phyloP scores from a whole-genome alignment of 2,329 filamentous ascomycete genomes.

The Paraphoma sp. region DNA sequence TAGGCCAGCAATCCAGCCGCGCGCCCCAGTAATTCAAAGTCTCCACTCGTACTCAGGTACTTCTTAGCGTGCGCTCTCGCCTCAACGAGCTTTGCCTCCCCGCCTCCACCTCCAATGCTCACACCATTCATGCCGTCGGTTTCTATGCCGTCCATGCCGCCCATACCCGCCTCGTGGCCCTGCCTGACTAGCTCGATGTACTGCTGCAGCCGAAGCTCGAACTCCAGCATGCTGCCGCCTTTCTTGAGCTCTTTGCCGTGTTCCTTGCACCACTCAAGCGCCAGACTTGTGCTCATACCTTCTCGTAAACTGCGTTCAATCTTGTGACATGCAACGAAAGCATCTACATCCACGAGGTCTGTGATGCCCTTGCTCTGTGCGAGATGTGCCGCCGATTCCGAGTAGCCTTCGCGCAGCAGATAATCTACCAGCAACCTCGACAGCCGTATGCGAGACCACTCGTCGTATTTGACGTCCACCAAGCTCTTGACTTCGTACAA shows the following conservation, averaged over 20 bases:
- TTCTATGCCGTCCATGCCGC: slow-evolving; percentile 29
- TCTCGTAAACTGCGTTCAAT: slow-evolving; percentile 76
- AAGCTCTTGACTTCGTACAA: slow-evolving; percentile 81
- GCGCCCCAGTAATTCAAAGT: slow-evolving; percentile 71
- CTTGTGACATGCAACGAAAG: slow-evolving; percentile 80
- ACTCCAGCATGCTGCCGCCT: slow-evolving; percentile 87
- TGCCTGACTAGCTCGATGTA: slow-evolving; percentile 88
- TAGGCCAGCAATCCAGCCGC: slow-evolving; percentile 85
- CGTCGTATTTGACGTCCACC: slow-evolving; percentile 91
- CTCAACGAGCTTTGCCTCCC: slow-evolving; percentile 69
- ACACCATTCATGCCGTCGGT: slow-evolving; percentile 68
- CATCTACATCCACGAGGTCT: slow-evolving; percentile 85
- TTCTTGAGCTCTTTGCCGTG: slow-evolving; percentile 93
- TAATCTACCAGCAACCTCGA: slow-evolving; percentile 93
- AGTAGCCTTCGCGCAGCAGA: slow-evolving; percentile 82
- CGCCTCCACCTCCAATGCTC: slow-evolving; percentile 54
- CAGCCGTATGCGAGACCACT: slow-evolving; percentile 82
- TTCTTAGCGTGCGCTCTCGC: slow-evolving; percentile 84
- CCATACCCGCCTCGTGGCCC: slow-evolving; percentile 45
- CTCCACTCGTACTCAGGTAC: slow-evolving; percentile 74
- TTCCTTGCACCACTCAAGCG: slow-evolving; percentile 87
- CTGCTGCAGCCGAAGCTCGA: slow-evolving; percentile 91
- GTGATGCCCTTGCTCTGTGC: slow-evolving; percentile 77
- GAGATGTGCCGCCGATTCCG: slow-evolving; percentile 75
- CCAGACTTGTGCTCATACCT: slow-evolving; percentile 73